These are phyloP conservation scores for Lentinula guzmanii DNA, from an alignment of 768 basidiomycete genomes.

Conservation along the genomic window DNA sequence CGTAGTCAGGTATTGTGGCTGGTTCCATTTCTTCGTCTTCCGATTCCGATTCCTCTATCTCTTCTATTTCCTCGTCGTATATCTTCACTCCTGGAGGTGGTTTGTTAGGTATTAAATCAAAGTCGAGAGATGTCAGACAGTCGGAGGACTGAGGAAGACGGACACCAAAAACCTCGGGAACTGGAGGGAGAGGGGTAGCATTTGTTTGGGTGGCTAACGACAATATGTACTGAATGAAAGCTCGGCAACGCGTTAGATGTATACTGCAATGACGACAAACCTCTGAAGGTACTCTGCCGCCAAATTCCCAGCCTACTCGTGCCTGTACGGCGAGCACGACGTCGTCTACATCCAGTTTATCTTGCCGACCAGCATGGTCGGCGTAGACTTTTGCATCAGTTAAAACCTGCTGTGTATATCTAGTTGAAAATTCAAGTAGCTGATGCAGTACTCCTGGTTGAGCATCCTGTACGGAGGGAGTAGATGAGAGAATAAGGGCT, in stretches of 20 bases:
- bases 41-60: slow-evolving; percentile 71
- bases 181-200: slow-evolving; percentile 69
- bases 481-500: slow-evolving; percentile 76
- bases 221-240: slow-evolving; percentile 52
- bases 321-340: slow-evolving; percentile 78
- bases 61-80: slow-evolving; percentile 79
- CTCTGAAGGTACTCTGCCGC: slow-evolving; percentile 85
- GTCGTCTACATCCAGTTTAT: slow-evolving; percentile 82
- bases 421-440: slow-evolving; percentile 79
- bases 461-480: slow-evolving; percentile 78
- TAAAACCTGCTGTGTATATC: slow-evolving; percentile 78
- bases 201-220: slow-evolving; percentile 83
- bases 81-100: slow-evolving; percentile 72
- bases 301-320: slow-evolving; percentile 90
- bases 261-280: slow-evolving; percentile 27
- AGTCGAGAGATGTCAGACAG: slow-evolving; percentile 75
- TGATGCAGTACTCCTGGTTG: slow-evolving; percentile 86
- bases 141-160: slow-evolving; percentile 68
- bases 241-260: neutral
- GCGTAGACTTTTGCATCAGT: slow-evolving; percentile 85
- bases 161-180: slow-evolving; percentile 86
- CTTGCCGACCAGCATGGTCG: slow-evolving; percentile 74
- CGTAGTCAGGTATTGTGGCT: slow-evolving; percentile 39
- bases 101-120: slow-evolving; percentile 81
- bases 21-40: slow-evolving; percentile 70